A percentile compares a stretch with the other conserved stretches of the same genome.
Evolutionary conservation across 1,284 basidiomycete genomes (phyloP).

Genomic region (Ceratobasidium sp.): DNA sequence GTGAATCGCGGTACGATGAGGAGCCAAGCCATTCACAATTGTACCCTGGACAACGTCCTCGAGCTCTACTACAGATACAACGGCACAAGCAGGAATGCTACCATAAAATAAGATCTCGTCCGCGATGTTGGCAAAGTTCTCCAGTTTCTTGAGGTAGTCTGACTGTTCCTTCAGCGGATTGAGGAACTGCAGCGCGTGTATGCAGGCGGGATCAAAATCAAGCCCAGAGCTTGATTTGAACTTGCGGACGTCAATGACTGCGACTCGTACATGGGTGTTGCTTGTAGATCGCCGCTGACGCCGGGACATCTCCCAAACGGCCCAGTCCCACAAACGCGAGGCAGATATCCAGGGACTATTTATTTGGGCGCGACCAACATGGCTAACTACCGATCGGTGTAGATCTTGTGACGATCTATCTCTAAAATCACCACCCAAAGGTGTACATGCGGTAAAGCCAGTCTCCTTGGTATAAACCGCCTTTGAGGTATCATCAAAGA

Average conservation of each 20-base stretch:
- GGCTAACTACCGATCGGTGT: neutral
- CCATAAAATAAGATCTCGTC: neutral
- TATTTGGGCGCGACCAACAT: neutral
- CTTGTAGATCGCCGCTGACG: too few species aligned
- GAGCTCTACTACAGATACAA: neutral
- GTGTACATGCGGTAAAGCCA: neutral
- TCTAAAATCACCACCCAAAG: too few species aligned
- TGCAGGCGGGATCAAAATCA: too few species aligned
- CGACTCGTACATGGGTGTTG: neutral
- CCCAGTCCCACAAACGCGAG: constrained; percentile 19
- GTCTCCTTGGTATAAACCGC: neutral
- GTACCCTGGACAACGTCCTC: neutral
- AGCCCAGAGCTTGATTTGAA: neutral
- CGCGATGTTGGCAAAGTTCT: constrained; percentile 6
- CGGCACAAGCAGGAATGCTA: neutral
- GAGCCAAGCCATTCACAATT: too few species aligned
- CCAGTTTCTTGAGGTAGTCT: neutral
- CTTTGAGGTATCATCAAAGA: neutral
- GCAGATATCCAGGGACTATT: constrained; percentile 4
- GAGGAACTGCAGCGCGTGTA: neutral
- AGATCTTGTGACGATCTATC: neutral
- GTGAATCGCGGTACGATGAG: neutral
- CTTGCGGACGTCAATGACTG: neutral
- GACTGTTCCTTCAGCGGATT: too few species aligned
- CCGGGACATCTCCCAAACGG: neutral